phyloP scores from a whole-genome alignment of 345 rosid genomes.

The Boechera divaricarpa region DNA sequence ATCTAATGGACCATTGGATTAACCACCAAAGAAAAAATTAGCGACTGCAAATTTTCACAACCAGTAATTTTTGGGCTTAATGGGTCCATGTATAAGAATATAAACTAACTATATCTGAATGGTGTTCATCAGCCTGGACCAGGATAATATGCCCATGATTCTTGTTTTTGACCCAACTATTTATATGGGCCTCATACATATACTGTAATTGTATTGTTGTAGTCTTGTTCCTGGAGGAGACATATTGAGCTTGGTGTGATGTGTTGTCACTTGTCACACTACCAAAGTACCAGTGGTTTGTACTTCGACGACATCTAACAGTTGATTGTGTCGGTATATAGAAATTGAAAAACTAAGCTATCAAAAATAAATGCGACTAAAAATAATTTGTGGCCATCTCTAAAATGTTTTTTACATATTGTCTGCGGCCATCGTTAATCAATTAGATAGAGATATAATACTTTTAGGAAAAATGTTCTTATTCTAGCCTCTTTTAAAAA shows the following conservation, averaged over 20 bases:
- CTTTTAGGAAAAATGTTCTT: no score
- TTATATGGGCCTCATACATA: slow-evolving; percentile 1
- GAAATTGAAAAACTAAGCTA: neutral
- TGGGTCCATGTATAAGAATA: neutral
- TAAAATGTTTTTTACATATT: neutral
- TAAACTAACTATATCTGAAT: neutral
- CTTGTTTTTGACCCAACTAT: neutral
- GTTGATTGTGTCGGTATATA: slow-evolving; percentile 22
- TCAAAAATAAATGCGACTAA: neutral
- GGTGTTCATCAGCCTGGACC: neutral
- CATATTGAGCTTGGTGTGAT: slow-evolving; percentile 1
- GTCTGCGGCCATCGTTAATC: no score
- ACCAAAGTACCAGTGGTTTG: slow-evolving; percentile 1
- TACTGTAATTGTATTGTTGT: neutral
- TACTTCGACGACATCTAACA: slow-evolving; percentile 14
- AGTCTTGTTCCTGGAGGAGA: neutral
- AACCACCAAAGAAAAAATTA: neutral
- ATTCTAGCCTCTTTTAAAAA: no score
- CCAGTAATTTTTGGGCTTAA: neutral
- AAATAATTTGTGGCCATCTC: neutral
- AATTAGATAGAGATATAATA: no score
- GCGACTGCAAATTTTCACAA: neutral
- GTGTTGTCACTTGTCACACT: slow-evolving; percentile 22
- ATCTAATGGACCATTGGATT: neutral
- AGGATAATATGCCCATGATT: neutral